Evolutionary conservation across 805 yeast genomes (phyloP), one percentile per base, ranked within the genome.

Genomic region (Ogataea philodendri): DNA sequence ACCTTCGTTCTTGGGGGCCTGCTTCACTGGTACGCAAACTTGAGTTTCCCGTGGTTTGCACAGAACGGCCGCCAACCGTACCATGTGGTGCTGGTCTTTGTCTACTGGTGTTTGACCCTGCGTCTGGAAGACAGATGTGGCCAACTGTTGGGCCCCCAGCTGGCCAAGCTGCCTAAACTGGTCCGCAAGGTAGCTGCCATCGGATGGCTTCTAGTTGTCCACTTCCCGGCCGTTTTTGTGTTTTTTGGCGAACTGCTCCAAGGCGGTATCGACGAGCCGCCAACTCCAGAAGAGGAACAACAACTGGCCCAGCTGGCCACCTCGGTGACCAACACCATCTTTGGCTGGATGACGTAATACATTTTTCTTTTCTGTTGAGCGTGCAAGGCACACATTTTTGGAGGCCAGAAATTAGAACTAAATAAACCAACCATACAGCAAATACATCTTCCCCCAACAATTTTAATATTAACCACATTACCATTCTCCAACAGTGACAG

Each of bases 351-450:
- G 10, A 25, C 17, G 5, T 14, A 8, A 15, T n/a, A n/a, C n/a
- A n/a, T 31, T 23, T 7, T 19, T 20, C 19, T 28, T 24, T 19
- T 28, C 19, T 26, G 23, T n/a, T 14, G 30, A 26, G 30, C 33
- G 39, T 28, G 39, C 29, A 21, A 29, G 9, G 21, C 30, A 28
- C 39, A 35, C 21, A 28, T 17, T 22, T 13, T 14, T 27, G 32
- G 29, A 35, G 39, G 39, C 32, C 19, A 32, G 32, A 24, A 34
- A 24, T 35, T 35, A 35, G 33, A 19, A 35, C 17, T 35, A 35
- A 33, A 35, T 35, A 35, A 35, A 29, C 18, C 28, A 28, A n/a
- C n/a, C 24, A 13, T 26, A 22, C 37, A 34, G 37, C 37, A 34
- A 34, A 34, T 19, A 7, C 16, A 16, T 22, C 29, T n/a, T 20